Conservation (phyloP, 2,329 filamentous ascomycete genomes). For the Onygenales sp. region DNA sequence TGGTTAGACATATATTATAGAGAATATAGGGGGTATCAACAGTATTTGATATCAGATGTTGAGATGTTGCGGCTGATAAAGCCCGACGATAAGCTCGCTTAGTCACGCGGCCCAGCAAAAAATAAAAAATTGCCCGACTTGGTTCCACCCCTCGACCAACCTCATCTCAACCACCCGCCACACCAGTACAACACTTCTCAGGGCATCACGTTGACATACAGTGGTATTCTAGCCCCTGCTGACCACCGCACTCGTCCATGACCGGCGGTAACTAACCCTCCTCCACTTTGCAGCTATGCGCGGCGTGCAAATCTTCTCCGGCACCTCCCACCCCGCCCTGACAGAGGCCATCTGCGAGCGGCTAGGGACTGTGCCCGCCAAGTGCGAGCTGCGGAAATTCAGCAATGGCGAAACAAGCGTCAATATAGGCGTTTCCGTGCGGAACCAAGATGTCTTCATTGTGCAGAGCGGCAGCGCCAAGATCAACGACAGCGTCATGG, state of each 20-base stretch:
- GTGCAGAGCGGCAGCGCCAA: conserved; percentile 91
- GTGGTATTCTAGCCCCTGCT: background rate
- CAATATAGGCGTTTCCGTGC: conserved; percentile 61
- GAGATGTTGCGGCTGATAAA: background rate
- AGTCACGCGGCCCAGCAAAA: background rate
- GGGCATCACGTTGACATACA: background rate
- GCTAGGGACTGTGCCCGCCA: conserved; percentile 50
- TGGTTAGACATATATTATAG: conserved; percentile 1
- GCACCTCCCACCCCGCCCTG: conserved; percentile 54
- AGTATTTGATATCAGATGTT: too few species aligned
- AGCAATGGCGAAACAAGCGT: conserved; percentile 63
- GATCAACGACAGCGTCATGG: conserved; percentile 99
- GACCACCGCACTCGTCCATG: background rate
- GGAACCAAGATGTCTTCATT: conserved; percentile 98
- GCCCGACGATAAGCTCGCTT: background rate
- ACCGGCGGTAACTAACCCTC: background rate
- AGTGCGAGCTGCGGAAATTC: conserved; percentile 56
- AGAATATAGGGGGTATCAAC: background rate
- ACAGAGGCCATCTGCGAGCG: conserved; percentile 58
- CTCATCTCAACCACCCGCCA: background rate
- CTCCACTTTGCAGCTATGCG: conserved; percentile 38
- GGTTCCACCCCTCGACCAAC: background rate
- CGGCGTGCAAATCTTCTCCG: conserved; percentile 58
- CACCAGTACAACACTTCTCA: background rate
- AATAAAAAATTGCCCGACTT: background rate